A percentile compares a stretch with the other conserved stretches of the same genome.
Evolutionary conservation across 1,139 yeast species (phyloP).

Genomic region (Geotrichum aggregatum): DNA sequence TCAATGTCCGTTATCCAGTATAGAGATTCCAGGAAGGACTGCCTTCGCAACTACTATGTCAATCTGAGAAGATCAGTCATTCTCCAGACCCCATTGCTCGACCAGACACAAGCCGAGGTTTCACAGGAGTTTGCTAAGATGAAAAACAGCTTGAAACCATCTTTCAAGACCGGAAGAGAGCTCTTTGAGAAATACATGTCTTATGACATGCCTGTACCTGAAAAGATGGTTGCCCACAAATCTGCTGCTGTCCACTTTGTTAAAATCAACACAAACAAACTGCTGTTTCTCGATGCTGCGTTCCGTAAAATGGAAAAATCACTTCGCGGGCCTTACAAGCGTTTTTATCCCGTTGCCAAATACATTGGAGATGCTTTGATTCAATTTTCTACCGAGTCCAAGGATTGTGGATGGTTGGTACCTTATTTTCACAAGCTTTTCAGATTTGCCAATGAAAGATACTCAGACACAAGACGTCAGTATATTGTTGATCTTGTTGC

Average conservation of each 20-base stretch:
- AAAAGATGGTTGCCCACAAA: background rate
- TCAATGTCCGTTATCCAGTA: too few species aligned
- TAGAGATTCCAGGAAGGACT: too few species aligned
- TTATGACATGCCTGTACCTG: background rate
- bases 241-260: background rate
- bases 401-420: background rate
- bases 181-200: conserved; percentile 1
- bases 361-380: background rate
- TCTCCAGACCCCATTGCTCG: too few species aligned
- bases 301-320: background rate
- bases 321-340: background rate
- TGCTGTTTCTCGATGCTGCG: background rate
- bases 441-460: background rate
- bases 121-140: too few species aligned
- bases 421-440: conserved; percentile 4
- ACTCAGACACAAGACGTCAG: background rate
- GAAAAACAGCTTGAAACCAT: too few species aligned
- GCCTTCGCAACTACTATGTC: too few species aligned
- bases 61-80: too few species aligned
- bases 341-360: background rate
- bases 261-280: background rate
- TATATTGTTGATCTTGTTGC: background rate
- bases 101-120: too few species aligned
- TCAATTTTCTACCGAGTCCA: background rate
- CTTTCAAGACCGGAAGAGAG: background rate